Base-by-base conservation (phyloP, 1,139 yeast genomes). In the Taphrina pruni region DNA sequence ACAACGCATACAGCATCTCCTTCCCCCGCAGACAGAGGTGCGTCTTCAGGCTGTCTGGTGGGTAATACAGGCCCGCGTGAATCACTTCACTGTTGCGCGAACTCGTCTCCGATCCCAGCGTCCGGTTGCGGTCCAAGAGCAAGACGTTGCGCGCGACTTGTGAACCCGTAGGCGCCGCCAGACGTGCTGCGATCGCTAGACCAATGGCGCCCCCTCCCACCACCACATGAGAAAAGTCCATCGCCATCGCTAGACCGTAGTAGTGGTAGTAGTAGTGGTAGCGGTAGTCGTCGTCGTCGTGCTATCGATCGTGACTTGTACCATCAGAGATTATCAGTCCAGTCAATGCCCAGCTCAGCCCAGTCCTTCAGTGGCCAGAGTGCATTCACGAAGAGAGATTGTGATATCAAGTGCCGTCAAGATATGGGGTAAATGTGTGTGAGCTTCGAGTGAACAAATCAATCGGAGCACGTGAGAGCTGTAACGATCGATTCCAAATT, bases 161-260 rank as follows among this genome's bases (percentile, higher is more conserved):
- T 1, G 78, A 77, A 71, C 84, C 84, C 0, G 52, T 41, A 12
- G 69, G 62, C 12, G 57, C 56, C 6, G 86, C 79, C 57, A 92
- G 79, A 73, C 88, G 88, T 0, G 93, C 86, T 0, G 90, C 97
- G 70, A 90, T 83, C 0, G 97, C 90, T 7, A 90, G 81, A 0
- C 97, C 97, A 0, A 92, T 93, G 0, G 86, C 89, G 0, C 97
- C 97, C 0, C 92, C 97, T 3, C 97, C 97, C 21, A 92, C 81
- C 0, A 92, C 86, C 0, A 88, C 87, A 76, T 91, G 97, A 0
- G 95, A 85, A 75, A 87, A 90, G 76, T 90, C 96, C 41, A 62
- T 14, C 14, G 60, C 36, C 60, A 56, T 56, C 9, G 36, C n/a
- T 9, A 14, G 43, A 11, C 43, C 2, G 14, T 26, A 26, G 32